Evolutionary conservation across 2,329 filamentous ascomycete species (phyloP).

Genomic region (Plenodomus biglobosus): DNA sequence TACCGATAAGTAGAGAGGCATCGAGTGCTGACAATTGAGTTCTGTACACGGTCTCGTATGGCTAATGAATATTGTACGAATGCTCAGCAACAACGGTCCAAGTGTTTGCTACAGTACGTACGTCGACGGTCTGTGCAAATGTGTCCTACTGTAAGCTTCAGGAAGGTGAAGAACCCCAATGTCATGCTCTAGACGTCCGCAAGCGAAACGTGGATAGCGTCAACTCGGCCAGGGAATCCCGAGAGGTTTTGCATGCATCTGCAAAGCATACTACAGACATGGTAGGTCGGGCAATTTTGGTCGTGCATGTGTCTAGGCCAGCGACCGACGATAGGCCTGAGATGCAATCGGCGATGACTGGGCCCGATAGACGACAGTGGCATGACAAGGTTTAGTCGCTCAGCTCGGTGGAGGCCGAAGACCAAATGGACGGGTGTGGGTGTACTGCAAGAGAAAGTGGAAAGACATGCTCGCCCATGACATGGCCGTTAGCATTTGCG

Average conservation of each 20-base stretch:
- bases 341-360: not conserved
- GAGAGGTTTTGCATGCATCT: not conserved
- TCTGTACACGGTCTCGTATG: conserved; percentile 51
- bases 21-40: too few species aligned
- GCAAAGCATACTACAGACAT: not conserved
- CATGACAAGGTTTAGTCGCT: not conserved
- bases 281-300: not conserved
- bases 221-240: not conserved
- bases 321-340: not conserved
- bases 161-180: not conserved
- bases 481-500: too few species aligned
- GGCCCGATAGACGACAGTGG: not conserved
- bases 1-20: too few species aligned
- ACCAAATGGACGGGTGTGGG: too few species aligned
- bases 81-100: too few species aligned
- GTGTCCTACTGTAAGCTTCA: too few species aligned
- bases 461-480: too few species aligned
- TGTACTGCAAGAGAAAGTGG: too few species aligned
- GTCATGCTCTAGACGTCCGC: not conserved
- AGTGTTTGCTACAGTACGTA: too few species aligned
- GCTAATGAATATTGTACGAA: too few species aligned
- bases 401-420: not conserved
- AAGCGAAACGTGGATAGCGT: not conserved
- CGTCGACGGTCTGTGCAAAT: too few species aligned
- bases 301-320: not conserved